Conservation (phyloP, 345 rosid species). For the Moringa oleifera region DNA sequence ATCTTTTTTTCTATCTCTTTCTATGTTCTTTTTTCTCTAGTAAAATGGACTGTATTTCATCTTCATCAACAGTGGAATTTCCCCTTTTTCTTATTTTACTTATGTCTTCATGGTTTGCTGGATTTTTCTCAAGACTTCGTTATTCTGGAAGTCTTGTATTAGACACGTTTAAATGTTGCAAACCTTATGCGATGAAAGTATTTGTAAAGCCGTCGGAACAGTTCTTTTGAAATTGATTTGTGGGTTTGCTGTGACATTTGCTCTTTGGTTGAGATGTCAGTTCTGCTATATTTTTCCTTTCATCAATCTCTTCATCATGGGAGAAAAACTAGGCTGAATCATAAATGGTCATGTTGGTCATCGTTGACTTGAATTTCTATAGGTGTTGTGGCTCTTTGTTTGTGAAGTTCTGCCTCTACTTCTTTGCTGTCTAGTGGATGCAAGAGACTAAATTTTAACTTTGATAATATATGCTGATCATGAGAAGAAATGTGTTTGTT, state of each 20-base stretch:
- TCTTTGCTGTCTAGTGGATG: too few species aligned
- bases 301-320: background rate
- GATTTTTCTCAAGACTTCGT: background rate
- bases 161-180: too few species aligned
- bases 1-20: background rate
- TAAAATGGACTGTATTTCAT: background rate
- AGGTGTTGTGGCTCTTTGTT: too few species aligned
- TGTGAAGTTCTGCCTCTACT: too few species aligned
- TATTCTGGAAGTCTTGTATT: background rate
- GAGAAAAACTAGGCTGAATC: background rate
- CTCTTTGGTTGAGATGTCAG: background rate
- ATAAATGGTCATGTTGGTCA: too few species aligned
- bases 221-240: background rate
- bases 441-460: background rate
- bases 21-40: background rate
- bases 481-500: background rate
- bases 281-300: background rate
- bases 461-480: background rate
- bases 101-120: background rate
- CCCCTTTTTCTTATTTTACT: background rate
- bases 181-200: too few species aligned
- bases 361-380: too few species aligned
- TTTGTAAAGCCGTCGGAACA: background rate
- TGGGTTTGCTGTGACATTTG: background rate
- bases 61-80: background rate